Evolutionary conservation across 306 rosid species (phyloP).

Genomic region (Herpetospermum pedunculosum): DNA sequence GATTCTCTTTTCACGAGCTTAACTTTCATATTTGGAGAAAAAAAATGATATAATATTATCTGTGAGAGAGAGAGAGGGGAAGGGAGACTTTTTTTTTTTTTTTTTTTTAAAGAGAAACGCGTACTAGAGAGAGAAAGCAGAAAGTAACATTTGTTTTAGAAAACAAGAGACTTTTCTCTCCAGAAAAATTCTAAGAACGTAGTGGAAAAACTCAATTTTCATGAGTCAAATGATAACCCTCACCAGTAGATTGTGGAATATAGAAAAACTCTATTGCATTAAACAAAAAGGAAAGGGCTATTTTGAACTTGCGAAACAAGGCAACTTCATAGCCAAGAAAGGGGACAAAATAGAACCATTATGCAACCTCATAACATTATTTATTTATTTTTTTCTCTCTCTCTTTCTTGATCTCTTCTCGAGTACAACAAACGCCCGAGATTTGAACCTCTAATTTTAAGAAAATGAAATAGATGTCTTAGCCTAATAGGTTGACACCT

Average conservation of each 20-base stretch:
- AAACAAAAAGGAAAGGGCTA: background rate
- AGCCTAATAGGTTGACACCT: too few species aligned
- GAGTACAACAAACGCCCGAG: too few species aligned
- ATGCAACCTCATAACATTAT: too few species aligned
- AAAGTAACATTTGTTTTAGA: background rate
- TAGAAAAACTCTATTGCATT: too few species aligned
- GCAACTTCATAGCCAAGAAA: background rate
- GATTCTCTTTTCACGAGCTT: background rate
- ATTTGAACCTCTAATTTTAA: too few species aligned
- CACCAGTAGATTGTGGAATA: background rate
- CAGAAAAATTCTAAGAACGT: too few species aligned
- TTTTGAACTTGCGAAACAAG: background rate
- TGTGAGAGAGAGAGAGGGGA: background rate
- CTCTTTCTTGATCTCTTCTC: too few species aligned
- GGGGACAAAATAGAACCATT: background rate
- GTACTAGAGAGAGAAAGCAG: background rate
- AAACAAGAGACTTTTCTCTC: background rate
- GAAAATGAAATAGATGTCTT: too few species aligned
- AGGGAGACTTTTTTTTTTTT: background rate
- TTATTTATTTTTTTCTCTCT: too few species aligned
- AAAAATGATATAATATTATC: background rate
- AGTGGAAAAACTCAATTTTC: background rate
- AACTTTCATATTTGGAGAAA: background rate
- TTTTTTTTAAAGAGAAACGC: too few species aligned
- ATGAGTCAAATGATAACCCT: too few species aligned